phyloP scores from a whole-genome alignment of 2,329 filamentous ascomycete species.

The Fusarium scirpi region DNA sequence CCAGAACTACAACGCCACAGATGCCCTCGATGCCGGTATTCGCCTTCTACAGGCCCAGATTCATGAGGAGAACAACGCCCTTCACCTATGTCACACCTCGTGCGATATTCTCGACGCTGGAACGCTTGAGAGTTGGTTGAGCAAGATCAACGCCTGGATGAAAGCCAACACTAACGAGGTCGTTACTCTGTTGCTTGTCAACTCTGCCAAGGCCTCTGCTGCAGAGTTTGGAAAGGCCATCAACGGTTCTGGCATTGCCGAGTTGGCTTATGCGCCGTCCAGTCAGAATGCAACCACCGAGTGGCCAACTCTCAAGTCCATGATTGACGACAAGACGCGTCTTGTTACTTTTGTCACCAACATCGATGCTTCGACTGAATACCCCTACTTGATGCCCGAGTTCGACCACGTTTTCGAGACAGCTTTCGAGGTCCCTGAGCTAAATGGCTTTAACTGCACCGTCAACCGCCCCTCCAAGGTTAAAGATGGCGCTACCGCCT shows the following conservation, averaged over 20 bases:
- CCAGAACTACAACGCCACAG: constrained; percentile 79
- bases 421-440: constrained; percentile 70
- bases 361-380: constrained; percentile 54
- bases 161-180: constrained; percentile 78
- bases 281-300: constrained; percentile 54
- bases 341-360: constrained; percentile 77
- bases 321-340: constrained; percentile 74
- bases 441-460: constrained; percentile 77
- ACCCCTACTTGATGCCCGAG: constrained; percentile 72
- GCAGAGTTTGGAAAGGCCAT: constrained; percentile 67
- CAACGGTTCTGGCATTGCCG: constrained; percentile 68
- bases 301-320: constrained; percentile 79
- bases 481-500: constrained; percentile 62
- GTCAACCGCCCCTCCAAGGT: constrained; percentile 72
- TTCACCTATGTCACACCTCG: constrained; percentile 77
- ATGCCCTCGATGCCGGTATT: constrained; percentile 77
- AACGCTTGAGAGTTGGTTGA: constrained; percentile 72
- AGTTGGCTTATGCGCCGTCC: constrained; percentile 71
- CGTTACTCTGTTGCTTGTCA: constrained; percentile 79
- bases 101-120: constrained; percentile 79
- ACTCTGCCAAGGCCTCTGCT: constrained; percentile 70
- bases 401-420: constrained; percentile 80
- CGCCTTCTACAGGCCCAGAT: constrained; percentile 79
- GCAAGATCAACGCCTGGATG: constrained; percentile 75
- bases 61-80: constrained; percentile 68